Evolutionary conservation across 73 alveolate species (phyloP).

Genomic region (Urostyla sp.): DNA sequence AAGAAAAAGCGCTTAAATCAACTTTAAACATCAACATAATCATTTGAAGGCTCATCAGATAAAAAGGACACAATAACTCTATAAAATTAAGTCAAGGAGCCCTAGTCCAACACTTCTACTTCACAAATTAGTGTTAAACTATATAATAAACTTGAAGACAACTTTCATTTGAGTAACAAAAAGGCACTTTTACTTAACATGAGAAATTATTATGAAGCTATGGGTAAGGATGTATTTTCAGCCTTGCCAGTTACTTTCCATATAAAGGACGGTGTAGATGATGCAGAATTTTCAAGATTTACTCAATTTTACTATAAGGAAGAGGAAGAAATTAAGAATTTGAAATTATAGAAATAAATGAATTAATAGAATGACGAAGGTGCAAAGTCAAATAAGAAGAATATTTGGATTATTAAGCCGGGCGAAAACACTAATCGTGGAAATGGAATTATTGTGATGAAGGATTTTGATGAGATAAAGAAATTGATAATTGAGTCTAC

Average conservation of each 20-base stretch:
- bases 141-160: slow-evolving; percentile 78
- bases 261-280: slow-evolving; percentile 74
- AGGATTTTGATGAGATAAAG: slow-evolving; percentile 50
- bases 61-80: background rate
- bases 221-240: slow-evolving; percentile 75
- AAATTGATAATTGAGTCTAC: slow-evolving; percentile 49
- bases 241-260: slow-evolving; percentile 80
- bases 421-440: slow-evolving; percentile 89
- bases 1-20: slow-evolving; percentile 31
- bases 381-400: slow-evolving; percentile 28
- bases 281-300: slow-evolving; percentile 68
- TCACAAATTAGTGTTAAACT: slow-evolving; percentile 25
- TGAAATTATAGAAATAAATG: background rate
- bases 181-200: slow-evolving; percentile 76
- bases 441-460: slow-evolving; percentile 44
- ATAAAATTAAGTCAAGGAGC: background rate
- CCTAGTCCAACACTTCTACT: background rate
- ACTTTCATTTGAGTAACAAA: slow-evolving; percentile 75
- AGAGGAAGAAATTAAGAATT: slow-evolving; percentile 48
- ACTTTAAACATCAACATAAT: slow-evolving; percentile 21
- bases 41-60: slow-evolving; percentile 29
- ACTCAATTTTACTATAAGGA: slow-evolving; percentile 53
- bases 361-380: background rate
- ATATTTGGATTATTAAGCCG: slow-evolving; percentile 82
- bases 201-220: slow-evolving; percentile 68